phyloP scores from a whole-genome alignment of 2,329 filamentous ascomycete genomes.

The Scytalidium sp. region DNA sequence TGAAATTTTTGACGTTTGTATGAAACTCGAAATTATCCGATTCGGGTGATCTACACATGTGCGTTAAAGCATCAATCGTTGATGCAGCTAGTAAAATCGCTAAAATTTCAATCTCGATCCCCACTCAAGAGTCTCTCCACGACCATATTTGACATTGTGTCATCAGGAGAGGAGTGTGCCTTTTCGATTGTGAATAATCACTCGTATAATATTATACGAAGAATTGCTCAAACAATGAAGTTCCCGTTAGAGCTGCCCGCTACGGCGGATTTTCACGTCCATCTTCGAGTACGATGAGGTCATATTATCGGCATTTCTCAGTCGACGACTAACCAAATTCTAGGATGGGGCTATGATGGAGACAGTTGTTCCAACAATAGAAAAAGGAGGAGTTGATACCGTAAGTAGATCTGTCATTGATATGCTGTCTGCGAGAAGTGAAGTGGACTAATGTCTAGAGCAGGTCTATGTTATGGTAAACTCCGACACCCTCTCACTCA shows the following conservation, averaged over 20 bases:
- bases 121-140: too few relatives aligned
- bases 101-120: too few relatives aligned
- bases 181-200: too few relatives aligned
- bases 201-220: too few relatives aligned
- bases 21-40: too few relatives aligned
- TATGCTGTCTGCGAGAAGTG: constrained; percentile 41
- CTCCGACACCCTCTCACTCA: not conserved
- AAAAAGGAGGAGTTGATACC: constrained; percentile 62
- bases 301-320: not conserved
- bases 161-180: too few relatives aligned
- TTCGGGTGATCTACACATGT: too few relatives aligned
- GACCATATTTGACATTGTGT: too few relatives aligned
- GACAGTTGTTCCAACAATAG: constrained; percentile 50
- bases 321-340: constrained; percentile 44
- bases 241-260: constrained; percentile 52
- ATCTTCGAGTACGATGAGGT: constrained; percentile 32
- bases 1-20: too few relatives aligned
- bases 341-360: constrained; percentile 66
- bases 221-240: too few relatives aligned
- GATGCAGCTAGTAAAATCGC: too few relatives aligned
- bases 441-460: constrained; percentile 27
- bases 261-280: constrained; percentile 54
- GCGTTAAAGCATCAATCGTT: too few relatives aligned
- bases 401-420: constrained; percentile 34
- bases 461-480: constrained; percentile 48